A percentile compares a stretch with the other conserved stretches of the same genome.
Evolutionary conservation across 495 filamentous ascomycete species (phyloP).

Genomic region (Rhypophila decipiens): DNA sequence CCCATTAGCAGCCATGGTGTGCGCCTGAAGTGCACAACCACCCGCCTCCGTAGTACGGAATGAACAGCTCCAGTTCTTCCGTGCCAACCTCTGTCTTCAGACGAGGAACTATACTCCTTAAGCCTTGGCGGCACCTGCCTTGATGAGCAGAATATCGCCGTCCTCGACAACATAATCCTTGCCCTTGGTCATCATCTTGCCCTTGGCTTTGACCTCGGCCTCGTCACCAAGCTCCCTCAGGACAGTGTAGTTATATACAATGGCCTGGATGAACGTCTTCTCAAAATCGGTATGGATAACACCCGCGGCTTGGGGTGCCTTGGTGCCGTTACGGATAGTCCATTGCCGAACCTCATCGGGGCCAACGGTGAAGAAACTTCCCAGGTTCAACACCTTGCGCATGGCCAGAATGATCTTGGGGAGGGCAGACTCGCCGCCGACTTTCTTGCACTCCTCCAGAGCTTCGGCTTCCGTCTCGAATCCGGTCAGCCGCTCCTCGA

Average conservation of each 20-base stretch:
- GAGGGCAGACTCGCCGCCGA: slow-evolving; percentile 79
- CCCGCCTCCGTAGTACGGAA: background rate
- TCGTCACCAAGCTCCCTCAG: slow-evolving; percentile 88
- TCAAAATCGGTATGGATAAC: slow-evolving; percentile 99
- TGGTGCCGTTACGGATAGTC: slow-evolving; percentile 94
- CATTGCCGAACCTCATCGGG: slow-evolving; percentile 97
- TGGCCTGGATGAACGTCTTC: slow-evolving; percentile 97
- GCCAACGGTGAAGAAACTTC: slow-evolving; percentile 96
- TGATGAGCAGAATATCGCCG: slow-evolving; percentile 78
- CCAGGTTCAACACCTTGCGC: slow-evolving; percentile 82
- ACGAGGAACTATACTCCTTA: slow-evolving; percentile 24
- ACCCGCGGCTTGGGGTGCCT: slow-evolving; percentile 94
- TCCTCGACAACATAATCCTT: slow-evolving; percentile 91
- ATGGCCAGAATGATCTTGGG: slow-evolving; percentile 94
- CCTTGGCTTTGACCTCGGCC: slow-evolving; percentile 78
- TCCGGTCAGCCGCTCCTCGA: slow-evolving; percentile 84
- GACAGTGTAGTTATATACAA: slow-evolving; percentile 78
- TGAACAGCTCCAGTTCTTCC: background rate
- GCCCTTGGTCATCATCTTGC: slow-evolving; percentile 97
- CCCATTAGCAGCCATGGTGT: too few relatives aligned
- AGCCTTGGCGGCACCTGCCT: slow-evolving; percentile 88
- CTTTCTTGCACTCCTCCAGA: slow-evolving; percentile 81
- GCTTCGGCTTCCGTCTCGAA: slow-evolving; percentile 71
- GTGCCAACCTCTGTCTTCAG: slow-evolving; percentile 10
- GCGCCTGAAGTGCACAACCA: too few relatives aligned